phyloP scores from a whole-genome alignment of 306 rosid genomes.

The Myrica gale region DNA sequence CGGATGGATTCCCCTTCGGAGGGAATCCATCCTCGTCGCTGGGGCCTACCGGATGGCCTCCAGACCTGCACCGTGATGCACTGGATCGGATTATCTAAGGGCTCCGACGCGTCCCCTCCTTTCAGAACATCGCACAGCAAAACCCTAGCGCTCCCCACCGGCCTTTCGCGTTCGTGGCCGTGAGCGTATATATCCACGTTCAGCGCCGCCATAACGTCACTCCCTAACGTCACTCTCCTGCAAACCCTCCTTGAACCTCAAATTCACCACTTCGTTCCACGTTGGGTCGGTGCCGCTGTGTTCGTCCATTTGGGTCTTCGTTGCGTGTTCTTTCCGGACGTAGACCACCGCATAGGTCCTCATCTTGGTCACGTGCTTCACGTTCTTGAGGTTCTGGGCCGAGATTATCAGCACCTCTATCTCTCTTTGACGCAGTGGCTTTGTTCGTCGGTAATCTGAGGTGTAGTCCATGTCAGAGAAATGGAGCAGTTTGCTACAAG shows the following conservation, averaged over 20 bases:
- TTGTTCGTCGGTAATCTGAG: neutral
- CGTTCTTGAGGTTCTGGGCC: slow-evolving; percentile 26
- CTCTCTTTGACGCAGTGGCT: slow-evolving; percentile 11
- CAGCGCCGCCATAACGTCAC: slow-evolving; percentile 23
- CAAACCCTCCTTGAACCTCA: slow-evolving; percentile 22
- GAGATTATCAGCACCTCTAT: slow-evolving; percentile 35
- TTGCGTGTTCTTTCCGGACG: slow-evolving; percentile 26
- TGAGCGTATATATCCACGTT: slow-evolving; percentile 34
- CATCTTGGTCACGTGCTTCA: slow-evolving; percentile 32
- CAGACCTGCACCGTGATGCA: slow-evolving; percentile 31
- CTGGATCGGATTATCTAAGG: slow-evolving; percentile 24
- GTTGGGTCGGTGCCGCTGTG: slow-evolving; percentile 17
- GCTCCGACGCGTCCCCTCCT: slow-evolving; percentile 27
- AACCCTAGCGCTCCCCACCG: slow-evolving; percentile 34
- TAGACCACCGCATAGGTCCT: slow-evolving; percentile 27
- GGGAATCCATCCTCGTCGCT: too few species aligned
- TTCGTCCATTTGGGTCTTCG: slow-evolving; percentile 28
- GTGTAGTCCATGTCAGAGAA: too few species aligned
- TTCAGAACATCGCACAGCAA: slow-evolving; percentile 26
- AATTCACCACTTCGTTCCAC: slow-evolving; percentile 30
- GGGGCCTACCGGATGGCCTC: slow-evolving; percentile 28
- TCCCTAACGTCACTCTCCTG: slow-evolving; percentile 22
- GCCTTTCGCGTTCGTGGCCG: slow-evolving; percentile 27
- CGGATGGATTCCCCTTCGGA: too few species aligned
- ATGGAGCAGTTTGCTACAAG: too few species aligned